Base-by-base conservation (phyloP, 225 moss, liverwort and hornwort species). In the Bryum argenteum region DNA sequence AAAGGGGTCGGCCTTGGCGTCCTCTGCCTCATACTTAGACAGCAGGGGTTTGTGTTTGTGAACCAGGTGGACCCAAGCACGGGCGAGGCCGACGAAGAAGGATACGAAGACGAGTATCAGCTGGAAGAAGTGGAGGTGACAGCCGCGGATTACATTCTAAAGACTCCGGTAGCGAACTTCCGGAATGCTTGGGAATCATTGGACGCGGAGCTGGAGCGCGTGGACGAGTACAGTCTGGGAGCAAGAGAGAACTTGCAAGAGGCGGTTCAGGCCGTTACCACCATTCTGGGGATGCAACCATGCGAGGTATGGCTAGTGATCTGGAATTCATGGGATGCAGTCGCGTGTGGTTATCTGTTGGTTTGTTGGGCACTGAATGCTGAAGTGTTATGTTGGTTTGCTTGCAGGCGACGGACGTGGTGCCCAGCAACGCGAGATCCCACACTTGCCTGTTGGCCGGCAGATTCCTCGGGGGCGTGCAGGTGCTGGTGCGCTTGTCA, bases 171-270 rank as follows among this genome's bases (percentile, higher is more conserved):
- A 8, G 68, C 88, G 28, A 94, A 90, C 81, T 94, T 94, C 70
- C 91, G 83, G 75, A 81, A 85, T 78, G 85, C 83, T 22, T 91
- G 91, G 94, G 94, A 90, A 53, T 81, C 86, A 16, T 58, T 94
- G 51, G 88, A 81, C 58, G 67, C 88, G 51, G 83, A 88, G 64
- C 75, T 83, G 62, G 94, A 94, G 71, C 88, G 84, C 75, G 79
- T 87, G 65, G 91, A 94, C 63, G 94, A 91, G 74, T 91, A 91
- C 66, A 78, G 82, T 19, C 86, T 94, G 69, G 94, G 94, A 54
- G 71, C 75, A 23, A 84, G 94, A 37, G 91, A 91, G 79, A 88
- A 75, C 74, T 70, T 94, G 61, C 86, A 88, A 73, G 91, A 94
- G 56, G 91, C 89, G 77, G 85, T 94, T 51, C 86, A 90, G 65